Evolutionary conservation across 2,329 filamentous ascomycete species (phyloP), one percentile per base, ranked within the genome.

Genomic region (Davidsoniella virescens): DNA sequence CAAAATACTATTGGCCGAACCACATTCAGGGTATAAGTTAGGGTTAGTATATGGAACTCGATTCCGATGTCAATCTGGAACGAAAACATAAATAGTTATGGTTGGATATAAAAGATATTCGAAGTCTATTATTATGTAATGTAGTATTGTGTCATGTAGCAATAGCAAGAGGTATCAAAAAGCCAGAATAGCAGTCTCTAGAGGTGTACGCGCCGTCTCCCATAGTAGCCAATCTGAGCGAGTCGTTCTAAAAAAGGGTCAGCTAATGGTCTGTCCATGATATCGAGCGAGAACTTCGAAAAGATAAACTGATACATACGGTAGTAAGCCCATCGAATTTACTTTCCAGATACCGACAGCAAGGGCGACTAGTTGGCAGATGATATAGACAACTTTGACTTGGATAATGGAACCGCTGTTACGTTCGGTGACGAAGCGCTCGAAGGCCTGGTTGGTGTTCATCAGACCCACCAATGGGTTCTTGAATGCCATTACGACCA

Each of bases 401-500:
- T 81, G 75, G 52, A 94, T 63, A 58, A 96, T 73, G 62, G 86
- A 77, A 38, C 67, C 70, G 55, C 74, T 76, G 57, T 85, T 94
- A 33, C 76, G 78, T 49, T 87, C 80, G 17, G 85, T 88, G 64
- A 95, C 87, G 65, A 94, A 94, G 55, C 83, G 82, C 61, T 86
- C 78, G 64, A 98, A 96, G n/a, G 84, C 85, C 61, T 81, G 76
- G 62, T 92, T 87, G 44, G 90, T 90, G 57, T 71, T 78, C 54
- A 94, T 67, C 43, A 96, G 69, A 33, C 88, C 92, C 65, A 86
- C 78, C 54, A 98, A 75, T 8, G 92, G 92, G 57, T 85, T 93
- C 72, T 96, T 96, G 75, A 98, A 98, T 43, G 94, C 81, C 84
- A 95, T 96, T 60, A 90, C 88, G 16, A 96, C 90, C 88, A 96